phyloP scores from a whole-genome alignment of 2,329 filamentous ascomycete genomes.

The Beauveria asiatica region DNA sequence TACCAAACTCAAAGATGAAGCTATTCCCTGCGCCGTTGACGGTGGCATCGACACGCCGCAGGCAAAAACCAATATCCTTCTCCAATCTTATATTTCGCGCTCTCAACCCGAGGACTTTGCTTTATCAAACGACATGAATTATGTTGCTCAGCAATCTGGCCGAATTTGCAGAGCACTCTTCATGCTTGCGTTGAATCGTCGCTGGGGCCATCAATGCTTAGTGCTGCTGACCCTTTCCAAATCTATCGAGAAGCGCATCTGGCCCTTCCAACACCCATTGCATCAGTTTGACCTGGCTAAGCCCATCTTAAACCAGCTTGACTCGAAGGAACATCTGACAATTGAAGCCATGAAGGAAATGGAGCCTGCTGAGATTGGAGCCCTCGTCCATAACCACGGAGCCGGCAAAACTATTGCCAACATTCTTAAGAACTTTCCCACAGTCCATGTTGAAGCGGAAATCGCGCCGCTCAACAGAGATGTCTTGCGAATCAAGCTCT shows the following conservation, averaged over 20 bases:
- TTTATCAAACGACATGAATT: conserved; percentile 81
- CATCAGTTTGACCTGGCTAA: conserved; percentile 89
- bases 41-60: conserved; percentile 65
- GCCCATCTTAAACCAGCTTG: conserved; percentile 73
- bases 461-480: conserved; percentile 94
- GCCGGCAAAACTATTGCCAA: conserved; percentile 77
- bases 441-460: conserved; percentile 80
- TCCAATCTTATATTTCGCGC: conserved; percentile 89
- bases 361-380: conserved; percentile 84
- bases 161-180: conserved; percentile 92
- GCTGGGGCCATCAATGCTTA: conserved; percentile 92
- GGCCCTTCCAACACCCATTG: conserved; percentile 90
- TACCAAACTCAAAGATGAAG: conserved; percentile 60
- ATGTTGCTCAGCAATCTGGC: conserved; percentile 90
- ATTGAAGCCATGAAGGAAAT: conserved; percentile 86
- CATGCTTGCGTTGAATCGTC: conserved; percentile 91
- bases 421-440: conserved; percentile 85
- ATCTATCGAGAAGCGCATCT: conserved; percentile 92
- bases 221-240: conserved; percentile 89
- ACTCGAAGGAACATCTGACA: conserved; percentile 66
- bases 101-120: conserved; percentile 89
- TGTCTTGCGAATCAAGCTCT: conserved; percentile 83
- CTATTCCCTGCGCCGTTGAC: conserved; percentile 69
- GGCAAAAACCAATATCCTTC: conserved; percentile 88
- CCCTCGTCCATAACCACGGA: conserved; percentile 79